Conservation (phyloP, 73 alveolate genomes). For the Tetrahymena elliotti region DNA sequence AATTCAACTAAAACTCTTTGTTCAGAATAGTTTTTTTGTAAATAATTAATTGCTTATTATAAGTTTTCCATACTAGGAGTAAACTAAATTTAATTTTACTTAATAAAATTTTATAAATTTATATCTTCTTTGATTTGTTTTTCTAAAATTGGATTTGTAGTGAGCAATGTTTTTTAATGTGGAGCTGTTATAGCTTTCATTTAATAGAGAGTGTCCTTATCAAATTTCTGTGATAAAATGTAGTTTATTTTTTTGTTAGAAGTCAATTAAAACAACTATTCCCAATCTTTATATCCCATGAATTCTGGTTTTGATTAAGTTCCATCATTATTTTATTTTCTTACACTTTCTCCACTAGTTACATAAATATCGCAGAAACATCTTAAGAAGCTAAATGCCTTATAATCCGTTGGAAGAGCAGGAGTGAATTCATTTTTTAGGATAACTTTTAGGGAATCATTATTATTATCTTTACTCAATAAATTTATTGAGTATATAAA, state of each 20-base stretch:
- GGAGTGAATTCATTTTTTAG: neutral
- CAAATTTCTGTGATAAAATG: neutral
- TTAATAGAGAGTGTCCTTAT: neutral
- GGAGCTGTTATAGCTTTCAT: neutral
- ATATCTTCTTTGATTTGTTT: neutral
- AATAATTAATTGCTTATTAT: neutral
- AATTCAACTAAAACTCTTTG: neutral
- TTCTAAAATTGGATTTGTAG: neutral
- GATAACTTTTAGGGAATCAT: neutral
- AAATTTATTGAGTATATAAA: neutral
- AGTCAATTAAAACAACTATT: neutral
- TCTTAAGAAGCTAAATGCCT: neutral
- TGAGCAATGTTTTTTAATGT: neutral
- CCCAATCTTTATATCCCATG: neutral
- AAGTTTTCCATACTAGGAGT: neutral
- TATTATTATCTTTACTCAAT: neutral
- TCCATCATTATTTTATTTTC: neutral
- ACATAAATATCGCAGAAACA: neutral
- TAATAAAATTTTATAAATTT: neutral
- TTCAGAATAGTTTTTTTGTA: neutral
- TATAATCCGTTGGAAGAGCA: neutral
- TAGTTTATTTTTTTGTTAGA: neutral
- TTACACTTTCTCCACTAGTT: neutral
- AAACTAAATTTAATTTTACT: neutral
- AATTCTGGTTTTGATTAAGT: neutral